A percentile compares a stretch with the other conserved stretches of the same genome.
Conservation (phyloP, 495 filamentous ascomycete species). For the Oleoguttula mirabilis region DNA sequence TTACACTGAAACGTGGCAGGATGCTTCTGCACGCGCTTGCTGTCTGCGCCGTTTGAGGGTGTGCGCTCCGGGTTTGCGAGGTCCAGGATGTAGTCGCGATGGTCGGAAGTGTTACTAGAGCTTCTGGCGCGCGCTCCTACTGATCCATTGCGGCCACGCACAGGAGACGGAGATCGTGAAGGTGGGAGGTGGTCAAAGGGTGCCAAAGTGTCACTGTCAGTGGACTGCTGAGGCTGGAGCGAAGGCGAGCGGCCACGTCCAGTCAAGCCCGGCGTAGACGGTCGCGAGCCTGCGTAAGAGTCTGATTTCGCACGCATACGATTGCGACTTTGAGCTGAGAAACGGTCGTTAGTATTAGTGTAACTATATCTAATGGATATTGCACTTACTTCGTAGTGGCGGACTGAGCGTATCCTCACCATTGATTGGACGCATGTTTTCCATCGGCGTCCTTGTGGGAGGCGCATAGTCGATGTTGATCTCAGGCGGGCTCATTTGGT, state of each 20-base stretch:
- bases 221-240: constrained; percentile 21
- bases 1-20: constrained; percentile 44
- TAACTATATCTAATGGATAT: no score
- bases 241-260: constrained; percentile 24
- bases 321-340: constrained; percentile 27
- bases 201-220: constrained; percentile 42
- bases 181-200: constrained; percentile 38
- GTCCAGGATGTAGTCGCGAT: constrained; percentile 85
- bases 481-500: constrained; percentile 69
- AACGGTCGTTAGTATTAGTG: constrained; percentile 4
- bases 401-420: constrained; percentile 65
- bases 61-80: constrained; percentile 76
- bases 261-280: constrained; percentile 11
- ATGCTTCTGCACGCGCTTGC: constrained; percentile 72
- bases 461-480: constrained; percentile 93
- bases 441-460: constrained; percentile 51
- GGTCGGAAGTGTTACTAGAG: constrained; percentile 80
- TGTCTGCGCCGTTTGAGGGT: constrained; percentile 33
- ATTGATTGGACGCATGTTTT: constrained; percentile 53
- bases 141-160: constrained; percentile 24
- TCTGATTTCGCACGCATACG: constrained; percentile 33
- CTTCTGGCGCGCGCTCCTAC: constrained; percentile 38
- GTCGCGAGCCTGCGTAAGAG: constrained; percentile 22
- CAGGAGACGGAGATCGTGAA: constrained; percentile 45
- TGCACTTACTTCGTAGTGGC: constrained; percentile 65